These are phyloP conservation scores for Mycena vitilis DNA, from an alignment of 768 basidiomycete genomes.

Conservation along the genomic window DNA sequence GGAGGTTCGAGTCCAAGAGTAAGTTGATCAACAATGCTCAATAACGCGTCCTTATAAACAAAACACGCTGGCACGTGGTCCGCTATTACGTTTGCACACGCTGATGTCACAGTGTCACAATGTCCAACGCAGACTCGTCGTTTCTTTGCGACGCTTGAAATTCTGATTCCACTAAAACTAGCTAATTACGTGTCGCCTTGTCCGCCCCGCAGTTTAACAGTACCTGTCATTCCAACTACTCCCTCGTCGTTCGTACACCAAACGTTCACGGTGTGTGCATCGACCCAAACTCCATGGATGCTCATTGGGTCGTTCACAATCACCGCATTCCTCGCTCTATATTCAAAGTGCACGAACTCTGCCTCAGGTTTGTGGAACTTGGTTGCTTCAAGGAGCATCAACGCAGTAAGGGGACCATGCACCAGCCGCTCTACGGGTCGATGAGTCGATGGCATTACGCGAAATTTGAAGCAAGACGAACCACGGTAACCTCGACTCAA, in stretches of 20 bases:
- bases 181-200: not conserved
- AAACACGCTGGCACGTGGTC: too few relatives aligned
- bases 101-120: too few relatives aligned
- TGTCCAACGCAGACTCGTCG: too few relatives aligned
- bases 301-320: conserved; percentile 53
- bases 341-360: conserved; percentile 65
- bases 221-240: conserved; percentile 42
- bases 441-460: not conserved
- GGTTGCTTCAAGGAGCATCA: conserved; percentile 78
- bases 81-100: too few relatives aligned
- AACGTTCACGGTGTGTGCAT: conserved; percentile 45
- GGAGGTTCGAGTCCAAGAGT: conserved; percentile 21
- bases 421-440: conserved; percentile 77
- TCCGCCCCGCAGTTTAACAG: conserved; percentile 8
- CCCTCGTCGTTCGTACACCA: conserved; percentile 53
- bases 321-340: conserved; percentile 67
- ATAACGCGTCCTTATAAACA: too few relatives aligned
- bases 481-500: conserved; percentile 79
- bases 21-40: not conserved
- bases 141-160: too few relatives aligned
- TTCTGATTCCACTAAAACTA: too few relatives aligned
- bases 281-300: conserved; percentile 51
- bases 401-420: conserved; percentile 84
- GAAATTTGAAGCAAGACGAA: conserved; percentile 40
- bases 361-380: conserved; percentile 60